phyloP scores from a whole-genome alignment of 164 flowering plant genomes.

The Magnolia changhungtana region DNA sequence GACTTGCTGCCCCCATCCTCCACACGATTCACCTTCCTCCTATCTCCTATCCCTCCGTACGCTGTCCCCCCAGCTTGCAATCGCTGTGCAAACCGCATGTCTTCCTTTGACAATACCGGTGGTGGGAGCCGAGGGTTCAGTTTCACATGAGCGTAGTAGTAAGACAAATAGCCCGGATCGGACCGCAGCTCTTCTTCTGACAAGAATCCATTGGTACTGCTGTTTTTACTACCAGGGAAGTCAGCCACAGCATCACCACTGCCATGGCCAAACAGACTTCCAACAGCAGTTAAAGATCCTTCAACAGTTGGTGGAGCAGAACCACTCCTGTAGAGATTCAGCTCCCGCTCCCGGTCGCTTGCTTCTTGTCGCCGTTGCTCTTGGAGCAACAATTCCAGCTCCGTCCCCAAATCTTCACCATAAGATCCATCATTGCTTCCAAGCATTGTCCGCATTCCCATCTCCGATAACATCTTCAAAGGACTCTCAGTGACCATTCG shows the following conservation, averaged over 20 bases:
- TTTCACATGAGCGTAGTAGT: slow-evolving; percentile 63
- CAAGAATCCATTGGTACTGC: slow-evolving; percentile 19
- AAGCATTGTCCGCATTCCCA: slow-evolving; percentile 48
- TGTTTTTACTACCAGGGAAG: slow-evolving; percentile 3
- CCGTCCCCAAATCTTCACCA: slow-evolving; percentile 47
- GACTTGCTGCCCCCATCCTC: slow-evolving; percentile 34
- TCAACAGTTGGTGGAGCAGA: slow-evolving; percentile 92
- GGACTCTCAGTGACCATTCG: slow-evolving; percentile 13
- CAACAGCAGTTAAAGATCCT: slow-evolving; percentile 62
- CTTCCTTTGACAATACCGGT: slow-evolving; percentile 72
- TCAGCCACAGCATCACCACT: slow-evolving; percentile 12
- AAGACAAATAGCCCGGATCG: slow-evolving; percentile 69
- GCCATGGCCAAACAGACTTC: slow-evolving; percentile 43
- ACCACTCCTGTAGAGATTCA: slow-evolving; percentile 62
- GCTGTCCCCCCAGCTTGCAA: slow-evolving; percentile 35
- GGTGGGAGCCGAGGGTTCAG: slow-evolving; percentile 83
- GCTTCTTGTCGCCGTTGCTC: slow-evolving; percentile 41
- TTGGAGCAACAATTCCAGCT: slow-evolving; percentile 36
- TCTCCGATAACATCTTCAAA: slow-evolving; percentile 47
- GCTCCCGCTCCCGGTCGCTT: slow-evolving; percentile 60
- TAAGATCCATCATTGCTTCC: slow-evolving; percentile 32
- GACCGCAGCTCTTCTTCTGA: slow-evolving; percentile 62
- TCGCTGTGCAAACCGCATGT: slow-evolving; percentile 64
- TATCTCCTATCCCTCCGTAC: slow-evolving; percentile 65
- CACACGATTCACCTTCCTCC: slow-evolving; percentile 38